Evolutionary conservation across 345 rosid species (phyloP), one percentile per base, ranked within the genome.

Genomic region (Citrus australasica): DNA sequence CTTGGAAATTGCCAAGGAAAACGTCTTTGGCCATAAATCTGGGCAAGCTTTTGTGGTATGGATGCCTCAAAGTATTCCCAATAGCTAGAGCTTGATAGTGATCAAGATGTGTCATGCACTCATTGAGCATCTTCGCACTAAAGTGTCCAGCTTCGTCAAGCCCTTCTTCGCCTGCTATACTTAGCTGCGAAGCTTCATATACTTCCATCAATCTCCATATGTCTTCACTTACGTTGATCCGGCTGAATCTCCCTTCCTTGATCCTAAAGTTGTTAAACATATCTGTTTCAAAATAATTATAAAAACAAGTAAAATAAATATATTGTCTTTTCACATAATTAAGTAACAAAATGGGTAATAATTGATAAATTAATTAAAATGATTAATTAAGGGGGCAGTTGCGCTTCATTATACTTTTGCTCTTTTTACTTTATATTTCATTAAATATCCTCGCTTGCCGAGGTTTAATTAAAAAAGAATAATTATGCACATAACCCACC

Each of bases 101-200:
- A 32, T 80, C 77, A 27, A 33, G 21, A 30, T 67, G 17, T 19
- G 53, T 25, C 55, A 32, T 11, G 75, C 74, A 60, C 63, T 80
- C 80, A 24, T 35, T 55, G 21, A 90, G 85, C 68, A 71, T 27
- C n/a, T 77, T 69, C 64, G 40, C 56, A 38, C 86, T 80, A 7
- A 74, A 79, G 1, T 74, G 81, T 70, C 68, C 76, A 4, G 86
- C 82, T 61, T 83, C 84, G 9, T 86, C 88, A 6, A 88, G 87
- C 33, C 60, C 55, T 69, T 87, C 82, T 88, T 89, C 97, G 6
- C 87, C 93, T 16, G 68, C 79, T 24, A 84, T 71, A 56, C 86
- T 65, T n/a, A 91, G 80, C 40, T 85, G 88, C 22, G 91, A 84
- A 73, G 97, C 97, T 83, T 92, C 92, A 35, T 70, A 87, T 69